These are phyloP conservation scores for Cadophora luteo-olivacea DNA, from an alignment of 2,329 filamentous ascomycete species.

Conservation along the genomic window DNA sequence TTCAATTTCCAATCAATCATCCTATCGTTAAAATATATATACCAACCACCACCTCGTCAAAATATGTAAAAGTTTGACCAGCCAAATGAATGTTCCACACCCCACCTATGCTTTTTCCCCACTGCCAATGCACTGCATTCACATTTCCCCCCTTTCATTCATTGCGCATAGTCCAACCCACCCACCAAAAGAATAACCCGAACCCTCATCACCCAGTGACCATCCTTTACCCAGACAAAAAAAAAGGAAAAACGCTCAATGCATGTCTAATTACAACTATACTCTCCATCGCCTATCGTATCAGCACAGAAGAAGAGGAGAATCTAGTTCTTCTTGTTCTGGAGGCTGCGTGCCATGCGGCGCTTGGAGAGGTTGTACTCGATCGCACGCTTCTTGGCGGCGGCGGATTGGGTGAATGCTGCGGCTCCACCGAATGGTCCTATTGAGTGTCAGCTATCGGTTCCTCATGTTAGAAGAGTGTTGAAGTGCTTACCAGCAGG, in stretches of 20 bases:
- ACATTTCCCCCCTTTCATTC: not conserved
- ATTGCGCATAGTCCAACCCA: not conserved
- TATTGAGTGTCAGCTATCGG: constrained; percentile 52
- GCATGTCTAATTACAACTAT: constrained; percentile 27
- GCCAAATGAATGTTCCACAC: constrained; percentile 14
- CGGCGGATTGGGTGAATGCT: constrained; percentile 66
- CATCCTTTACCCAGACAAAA: not conserved
- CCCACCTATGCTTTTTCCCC: not conserved
- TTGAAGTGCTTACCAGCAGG: constrained; percentile 1
- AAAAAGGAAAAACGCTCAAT: constrained; percentile 12
- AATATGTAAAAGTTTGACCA: constrained; percentile 3
- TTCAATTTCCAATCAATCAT: constrained; percentile 7
- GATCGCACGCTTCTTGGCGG: constrained; percentile 66
- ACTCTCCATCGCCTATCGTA: not conserved
- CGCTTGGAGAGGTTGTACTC: constrained; percentile 54
- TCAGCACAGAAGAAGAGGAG: not conserved
- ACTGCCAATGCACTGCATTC: not conserved
- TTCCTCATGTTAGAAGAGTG: not conserved
- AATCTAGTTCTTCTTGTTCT: constrained; percentile 32
- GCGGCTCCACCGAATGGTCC: constrained; percentile 72
- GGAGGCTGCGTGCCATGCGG: constrained; percentile 43
- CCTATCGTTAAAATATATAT: constrained; percentile 19
- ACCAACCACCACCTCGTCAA: not conserved
- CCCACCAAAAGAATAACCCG: not conserved
- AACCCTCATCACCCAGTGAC: constrained; percentile 5